These are phyloP conservation scores for Penicillium salamii DNA, from an alignment of 495 filamentous ascomycete genomes.

Conservation along the genomic window DNA sequence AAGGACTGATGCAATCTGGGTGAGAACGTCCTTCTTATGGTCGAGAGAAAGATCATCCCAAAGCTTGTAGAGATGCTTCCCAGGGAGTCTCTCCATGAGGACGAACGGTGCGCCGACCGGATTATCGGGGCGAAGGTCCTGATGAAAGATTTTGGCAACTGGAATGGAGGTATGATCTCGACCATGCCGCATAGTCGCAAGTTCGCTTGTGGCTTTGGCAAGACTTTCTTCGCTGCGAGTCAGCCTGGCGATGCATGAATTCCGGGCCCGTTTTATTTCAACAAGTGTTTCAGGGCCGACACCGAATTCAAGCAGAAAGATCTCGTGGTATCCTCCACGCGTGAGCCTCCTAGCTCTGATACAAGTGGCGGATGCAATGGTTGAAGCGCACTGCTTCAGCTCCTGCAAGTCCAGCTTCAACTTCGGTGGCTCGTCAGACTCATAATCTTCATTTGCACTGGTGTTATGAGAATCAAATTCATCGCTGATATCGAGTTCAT, in stretches of 20 bases:
- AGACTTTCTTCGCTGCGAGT: conserved; percentile 8
- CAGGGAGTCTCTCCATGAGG: conserved; percentile 7
- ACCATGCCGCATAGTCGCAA: conserved; percentile 2
- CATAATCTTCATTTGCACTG: conserved; percentile 6
- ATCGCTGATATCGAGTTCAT: too few relatives aligned
- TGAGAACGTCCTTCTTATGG: conserved; percentile 6
- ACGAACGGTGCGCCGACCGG: conserved; percentile 4
- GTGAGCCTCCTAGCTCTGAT: background rate
- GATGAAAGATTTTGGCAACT: conserved; percentile 4
- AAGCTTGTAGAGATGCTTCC: conserved; percentile 6
- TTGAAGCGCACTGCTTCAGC: conserved; percentile 4
- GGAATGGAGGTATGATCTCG: conserved; percentile 1
- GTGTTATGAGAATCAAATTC: background rate
- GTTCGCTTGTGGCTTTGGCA: conserved; percentile 4
- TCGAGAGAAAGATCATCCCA: conserved; percentile 1
- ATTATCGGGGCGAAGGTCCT: conserved; percentile 1
- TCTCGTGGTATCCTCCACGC: too few relatives aligned
- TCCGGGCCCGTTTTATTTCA: background rate
- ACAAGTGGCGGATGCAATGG: background rate
- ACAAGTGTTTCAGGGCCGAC: background rate
- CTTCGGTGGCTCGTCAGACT: conserved; percentile 5
- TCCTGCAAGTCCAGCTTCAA: conserved; percentile 7
- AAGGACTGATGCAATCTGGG: conserved; percentile 4
- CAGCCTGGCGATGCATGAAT: conserved; percentile 9
- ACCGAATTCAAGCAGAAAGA: background rate